phyloP scores from a whole-genome alignment of 805 yeast species.

The Wickerhamiella kurtzmanii region DNA sequence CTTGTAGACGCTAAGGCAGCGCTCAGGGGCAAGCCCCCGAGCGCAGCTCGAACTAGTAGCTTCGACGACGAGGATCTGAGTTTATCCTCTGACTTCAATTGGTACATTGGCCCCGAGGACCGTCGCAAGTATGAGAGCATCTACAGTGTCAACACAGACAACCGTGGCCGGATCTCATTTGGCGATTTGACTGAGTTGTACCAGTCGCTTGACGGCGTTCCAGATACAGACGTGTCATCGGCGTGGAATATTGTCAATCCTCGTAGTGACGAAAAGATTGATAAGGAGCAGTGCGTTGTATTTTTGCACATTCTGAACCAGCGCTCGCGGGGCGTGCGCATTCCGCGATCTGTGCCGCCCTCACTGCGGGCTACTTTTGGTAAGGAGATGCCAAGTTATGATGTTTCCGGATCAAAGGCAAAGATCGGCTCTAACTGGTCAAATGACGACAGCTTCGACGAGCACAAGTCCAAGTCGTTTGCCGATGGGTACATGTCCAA shows the following conservation, averaged over 20 bases:
- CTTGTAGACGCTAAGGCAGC: slow-evolving; percentile 75
- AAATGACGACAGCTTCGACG: slow-evolving; percentile 4
- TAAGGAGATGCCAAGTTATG: slow-evolving; percentile 64
- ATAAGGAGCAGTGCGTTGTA: slow-evolving; percentile 82
- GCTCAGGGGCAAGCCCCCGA: slow-evolving; percentile 16
- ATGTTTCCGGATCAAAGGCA: slow-evolving; percentile 36
- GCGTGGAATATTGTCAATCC: slow-evolving; percentile 97
- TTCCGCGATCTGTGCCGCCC: slow-evolving; percentile 92
- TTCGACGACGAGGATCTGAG: slow-evolving; percentile 54
- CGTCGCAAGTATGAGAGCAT: slow-evolving; percentile 64
- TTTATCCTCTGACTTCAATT: slow-evolving; percentile 61
- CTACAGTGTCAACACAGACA: slow-evolving; percentile 60
- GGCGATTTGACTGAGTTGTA: slow-evolving; percentile 59
- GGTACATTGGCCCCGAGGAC: slow-evolving; percentile 93
- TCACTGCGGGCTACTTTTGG: slow-evolving; percentile 82
- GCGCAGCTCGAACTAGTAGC: slow-evolving; percentile 16
- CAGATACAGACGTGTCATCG: slow-evolving; percentile 68
- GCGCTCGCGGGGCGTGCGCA: slow-evolving; percentile 66
- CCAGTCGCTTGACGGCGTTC: slow-evolving; percentile 53
- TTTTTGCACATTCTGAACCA: slow-evolving; percentile 85
- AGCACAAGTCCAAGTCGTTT: slow-evolving; percentile 18
- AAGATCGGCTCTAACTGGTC: slow-evolving; percentile 21
- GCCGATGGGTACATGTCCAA: slow-evolving; percentile 24
- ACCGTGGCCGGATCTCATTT: slow-evolving; percentile 66
- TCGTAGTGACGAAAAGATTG: slow-evolving; percentile 71